Evolutionary conservation across 441 rosid genomes (phyloP).

Genomic region (Erodium texanum): DNA sequence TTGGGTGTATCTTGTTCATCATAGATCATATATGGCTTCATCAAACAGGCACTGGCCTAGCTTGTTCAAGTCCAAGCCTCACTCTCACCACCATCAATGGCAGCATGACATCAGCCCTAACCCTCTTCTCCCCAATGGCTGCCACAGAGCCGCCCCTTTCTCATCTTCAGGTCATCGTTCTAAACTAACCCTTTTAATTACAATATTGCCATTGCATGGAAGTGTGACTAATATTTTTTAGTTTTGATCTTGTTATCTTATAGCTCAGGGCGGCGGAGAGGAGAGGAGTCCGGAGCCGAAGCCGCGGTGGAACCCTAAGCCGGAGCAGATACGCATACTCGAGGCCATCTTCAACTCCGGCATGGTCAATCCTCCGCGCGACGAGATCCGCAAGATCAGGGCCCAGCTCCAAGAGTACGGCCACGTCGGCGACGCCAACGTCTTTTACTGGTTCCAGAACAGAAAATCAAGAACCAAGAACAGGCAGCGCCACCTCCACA

Average conservation of each 20-base stretch:
- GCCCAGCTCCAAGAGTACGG: conserved; percentile 88
- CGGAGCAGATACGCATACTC: conserved; percentile 92
- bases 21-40: conserved; percentile 55
- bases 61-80: conserved; percentile 96
- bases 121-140: conserved; percentile 41
- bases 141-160: conserved; percentile 44
- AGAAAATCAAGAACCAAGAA: conserved; percentile 93
- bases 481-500: conserved; percentile 65
- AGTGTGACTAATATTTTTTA: too few species aligned
- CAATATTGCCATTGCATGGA: too few species aligned
- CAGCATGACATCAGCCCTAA: conserved; percentile 66
- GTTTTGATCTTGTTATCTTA: too few species aligned
- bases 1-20: conserved; percentile 16
- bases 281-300: conserved; percentile 97
- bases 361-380: conserved; percentile 97
- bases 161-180: conserved; percentile 40
- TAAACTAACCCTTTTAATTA: too few species aligned
- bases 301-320: conserved; percentile 98
- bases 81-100: conserved; percentile 61
- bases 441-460: conserved; percentile 98
- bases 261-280: conserved; percentile 21
- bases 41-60: conserved; percentile 99
- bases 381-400: conserved; percentile 85
- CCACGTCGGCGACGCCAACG: conserved; percentile 99
- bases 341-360: conserved; percentile 97